Conservation (phyloP, 352 stramenopile species). For the Pythium rishiriense region DNA sequence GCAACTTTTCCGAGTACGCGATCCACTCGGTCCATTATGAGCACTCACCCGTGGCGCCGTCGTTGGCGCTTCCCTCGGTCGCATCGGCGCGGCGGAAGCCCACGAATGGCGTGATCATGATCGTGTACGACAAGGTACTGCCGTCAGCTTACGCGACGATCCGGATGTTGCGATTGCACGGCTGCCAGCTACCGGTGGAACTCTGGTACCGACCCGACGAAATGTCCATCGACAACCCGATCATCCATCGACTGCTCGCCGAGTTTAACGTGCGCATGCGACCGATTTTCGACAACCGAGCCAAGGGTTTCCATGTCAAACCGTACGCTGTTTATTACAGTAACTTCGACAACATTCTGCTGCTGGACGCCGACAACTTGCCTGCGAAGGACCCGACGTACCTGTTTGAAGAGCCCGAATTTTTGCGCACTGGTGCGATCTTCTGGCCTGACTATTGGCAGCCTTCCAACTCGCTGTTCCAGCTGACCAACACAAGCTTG, state of each 20-base stretch:
- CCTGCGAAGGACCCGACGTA: constrained; percentile 81
- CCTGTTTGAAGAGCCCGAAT: constrained; percentile 80
- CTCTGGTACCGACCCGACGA: constrained; percentile 86
- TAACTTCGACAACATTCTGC: constrained; percentile 80
- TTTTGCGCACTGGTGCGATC: constrained; percentile 69
- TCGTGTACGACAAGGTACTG: constrained; percentile 84
- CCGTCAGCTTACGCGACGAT: constrained; percentile 79
- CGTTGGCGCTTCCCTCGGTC: constrained; percentile 55
- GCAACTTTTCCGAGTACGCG: constrained; percentile 82
- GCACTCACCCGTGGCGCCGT: constrained; percentile 65
- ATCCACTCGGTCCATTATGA: constrained; percentile 71
- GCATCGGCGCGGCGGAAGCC: constrained; percentile 47
- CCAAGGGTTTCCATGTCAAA: constrained; percentile 82
- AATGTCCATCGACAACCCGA: constrained; percentile 82
- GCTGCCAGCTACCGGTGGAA: constrained; percentile 77
- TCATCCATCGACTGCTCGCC: constrained; percentile 66
- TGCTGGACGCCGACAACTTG: constrained; percentile 84
- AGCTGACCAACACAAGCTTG: constrained; percentile 70
- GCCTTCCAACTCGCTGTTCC: constrained; percentile 78
- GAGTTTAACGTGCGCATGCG: constrained; percentile 79
- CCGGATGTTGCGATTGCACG: constrained; percentile 71
- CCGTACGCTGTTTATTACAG: constrained; percentile 87
- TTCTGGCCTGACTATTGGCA: constrained; percentile 90
- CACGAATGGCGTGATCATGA: constrained; percentile 80
- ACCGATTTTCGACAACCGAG: constrained; percentile 74